phyloP scores from a whole-genome alignment of 805 yeast species.

The Metschnikowia borealis region DNA sequence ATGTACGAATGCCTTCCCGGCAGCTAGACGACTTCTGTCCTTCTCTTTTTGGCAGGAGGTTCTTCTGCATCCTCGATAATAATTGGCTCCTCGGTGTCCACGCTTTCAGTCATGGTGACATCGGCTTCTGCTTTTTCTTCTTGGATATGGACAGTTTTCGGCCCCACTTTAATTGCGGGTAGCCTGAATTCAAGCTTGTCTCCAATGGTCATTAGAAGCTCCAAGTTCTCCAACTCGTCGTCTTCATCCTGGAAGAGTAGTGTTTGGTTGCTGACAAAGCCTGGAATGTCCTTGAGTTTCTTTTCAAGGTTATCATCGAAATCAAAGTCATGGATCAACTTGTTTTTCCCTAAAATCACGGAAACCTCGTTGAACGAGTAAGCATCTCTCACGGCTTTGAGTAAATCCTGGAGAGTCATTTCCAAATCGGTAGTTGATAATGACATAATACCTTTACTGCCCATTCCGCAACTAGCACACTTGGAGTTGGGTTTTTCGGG shows the following conservation, averaged over 20 bases:
- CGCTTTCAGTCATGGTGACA: conserved; percentile 2
- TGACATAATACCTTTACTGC: conserved; percentile 26
- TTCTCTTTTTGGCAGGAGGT: conserved; percentile 16
- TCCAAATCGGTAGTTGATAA: conserved; percentile 40
- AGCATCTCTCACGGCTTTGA: conserved; percentile 44
- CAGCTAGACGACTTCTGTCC: conserved; percentile 5
- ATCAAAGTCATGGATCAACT: conserved; percentile 77
- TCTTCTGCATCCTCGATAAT: conserved; percentile 7
- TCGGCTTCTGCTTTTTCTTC: background rate
- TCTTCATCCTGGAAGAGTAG: conserved; percentile 77
- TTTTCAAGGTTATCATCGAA: conserved; percentile 71
- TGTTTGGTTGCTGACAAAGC: conserved; percentile 57
- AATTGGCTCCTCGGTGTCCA: conserved; percentile 1
- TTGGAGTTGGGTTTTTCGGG: conserved; percentile 59
- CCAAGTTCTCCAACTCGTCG: conserved; percentile 59
- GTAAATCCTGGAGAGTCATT: conserved; percentile 46
- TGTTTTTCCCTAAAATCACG: conserved; percentile 53
- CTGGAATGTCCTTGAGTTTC: conserved; percentile 41
- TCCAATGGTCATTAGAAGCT: conserved; percentile 46
- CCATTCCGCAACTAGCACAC: conserved; percentile 65
- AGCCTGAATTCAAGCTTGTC: conserved; percentile 5
- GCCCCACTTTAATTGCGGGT: conserved; percentile 18
- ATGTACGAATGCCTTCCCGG: background rate
- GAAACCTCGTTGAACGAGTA: conserved; percentile 60
- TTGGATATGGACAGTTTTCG: conserved; percentile 1